phyloP scores from a whole-genome alignment of 306 rosid species.

The Begonia masoniana region DNA sequence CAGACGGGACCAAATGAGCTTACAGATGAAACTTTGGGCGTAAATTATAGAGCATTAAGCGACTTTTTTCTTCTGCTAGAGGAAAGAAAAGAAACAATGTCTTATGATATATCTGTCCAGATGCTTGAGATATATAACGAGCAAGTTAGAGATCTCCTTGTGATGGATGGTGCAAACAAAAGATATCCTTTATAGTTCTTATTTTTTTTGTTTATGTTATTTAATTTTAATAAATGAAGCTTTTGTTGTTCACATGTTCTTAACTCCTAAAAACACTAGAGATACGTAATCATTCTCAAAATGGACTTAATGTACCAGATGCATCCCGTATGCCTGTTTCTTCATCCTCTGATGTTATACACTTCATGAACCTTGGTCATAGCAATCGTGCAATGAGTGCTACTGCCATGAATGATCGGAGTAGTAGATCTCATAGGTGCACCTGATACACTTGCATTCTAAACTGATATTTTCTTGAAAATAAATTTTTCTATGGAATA shows the following conservation, averaged over 20 bases:
- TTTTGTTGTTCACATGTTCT: conserved; percentile 15
- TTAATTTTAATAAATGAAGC: background rate
- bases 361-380: conserved; percentile 68
- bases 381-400: conserved; percentile 66
- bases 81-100: conserved; percentile 56
- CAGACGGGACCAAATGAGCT: conserved; percentile 69
- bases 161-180: conserved; percentile 38
- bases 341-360: conserved; percentile 51
- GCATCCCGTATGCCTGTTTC: conserved; percentile 62
- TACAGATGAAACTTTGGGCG: conserved; percentile 71
- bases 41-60: conserved; percentile 72
- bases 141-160: conserved; percentile 79
- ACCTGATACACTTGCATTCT: background rate
- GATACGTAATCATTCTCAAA: conserved; percentile 51
- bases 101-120: conserved; percentile 68
- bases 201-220: too few species aligned
- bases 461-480: too few species aligned
- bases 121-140: conserved; percentile 98
- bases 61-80: conserved; percentile 70
- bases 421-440: conserved; percentile 86
- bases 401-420: conserved; percentile 70
- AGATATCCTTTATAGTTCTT: conserved; percentile 56
- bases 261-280: conserved; percentile 50
- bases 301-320: conserved; percentile 71
- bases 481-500: background rate